Evolutionary conservation across 2,329 filamentous ascomycete species (phyloP).

Genomic region (Diplodia sapinea): DNA sequence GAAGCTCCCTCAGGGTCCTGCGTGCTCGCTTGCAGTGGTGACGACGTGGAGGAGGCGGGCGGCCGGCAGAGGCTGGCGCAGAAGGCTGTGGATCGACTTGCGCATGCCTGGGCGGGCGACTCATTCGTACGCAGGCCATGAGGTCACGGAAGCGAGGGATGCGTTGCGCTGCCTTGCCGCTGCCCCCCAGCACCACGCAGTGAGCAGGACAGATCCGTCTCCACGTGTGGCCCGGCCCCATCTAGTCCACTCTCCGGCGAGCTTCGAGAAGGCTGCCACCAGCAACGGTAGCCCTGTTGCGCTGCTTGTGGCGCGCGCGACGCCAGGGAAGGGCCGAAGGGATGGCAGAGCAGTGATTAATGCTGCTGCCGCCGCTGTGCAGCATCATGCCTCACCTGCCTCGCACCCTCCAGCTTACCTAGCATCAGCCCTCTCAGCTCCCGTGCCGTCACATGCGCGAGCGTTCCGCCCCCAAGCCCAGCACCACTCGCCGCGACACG

Average conservation of each 20-base stretch:
- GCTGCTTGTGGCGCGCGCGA: not conserved
- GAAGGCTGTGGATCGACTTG: not conserved
- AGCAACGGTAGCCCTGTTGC: slow-evolving; percentile 1
- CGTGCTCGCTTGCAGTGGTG: not conserved
- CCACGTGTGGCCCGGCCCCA: slow-evolving; percentile 1
- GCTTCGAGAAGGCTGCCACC: not conserved
- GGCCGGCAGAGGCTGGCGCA: not conserved
- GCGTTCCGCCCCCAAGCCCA: slow-evolving; percentile 5
- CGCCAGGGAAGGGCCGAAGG: not conserved
- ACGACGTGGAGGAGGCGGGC: not conserved
- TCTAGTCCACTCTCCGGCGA: not conserved
- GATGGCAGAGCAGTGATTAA: not conserved
- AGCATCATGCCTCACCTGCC: not conserved
- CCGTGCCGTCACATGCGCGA: slow-evolving; percentile 9
- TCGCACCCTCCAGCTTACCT: not conserved
- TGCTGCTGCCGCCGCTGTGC: not conserved
- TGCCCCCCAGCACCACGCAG: not conserved
- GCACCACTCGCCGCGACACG: slow-evolving; percentile 7
- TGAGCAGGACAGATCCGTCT: slow-evolving; percentile 1
- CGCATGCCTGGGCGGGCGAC: not conserved
- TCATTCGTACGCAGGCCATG: slow-evolving; percentile 2
- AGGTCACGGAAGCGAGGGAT: slow-evolving; percentile 2
- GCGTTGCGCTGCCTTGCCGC: not conserved
- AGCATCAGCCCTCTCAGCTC: not conserved
- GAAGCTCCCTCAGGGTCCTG: slow-evolving; percentile 4